Base-by-base conservation (phyloP, 768 basidiomycete species). In the Auricularia sp. region DNA sequence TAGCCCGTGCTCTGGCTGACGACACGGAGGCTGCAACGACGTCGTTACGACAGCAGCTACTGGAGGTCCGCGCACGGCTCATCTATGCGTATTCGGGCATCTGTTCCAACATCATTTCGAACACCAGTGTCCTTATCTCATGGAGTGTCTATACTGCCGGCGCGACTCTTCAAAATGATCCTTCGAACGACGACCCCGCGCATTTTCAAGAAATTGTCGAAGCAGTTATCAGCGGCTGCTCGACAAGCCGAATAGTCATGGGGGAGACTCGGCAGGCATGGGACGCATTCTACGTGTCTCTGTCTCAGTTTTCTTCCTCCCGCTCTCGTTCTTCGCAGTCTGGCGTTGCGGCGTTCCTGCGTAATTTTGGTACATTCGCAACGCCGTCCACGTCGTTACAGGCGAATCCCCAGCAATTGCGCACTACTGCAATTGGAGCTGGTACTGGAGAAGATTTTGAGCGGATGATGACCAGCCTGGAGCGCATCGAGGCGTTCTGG, bases 391-490 rank as follows among this genome's bases (percentile, higher is more conserved):
- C 47, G 6, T 8, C 47, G 47, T 18, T 1, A 11, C 10, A 18
- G 14, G 16, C 10, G 13, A 42, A 42, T 42, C 0, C 39, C 39
- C 39, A 8, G 39, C 7, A 8, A 14, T 42, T 42, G 0, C 39
- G 8, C 7, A 42, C 39, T 7, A 0, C 13, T 0, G 13, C 0
- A 29, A 29, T 29, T 29, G 29, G 29, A 29, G 29, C 29, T 29
- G 29, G 29, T 0, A 29, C 29, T 29, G 29, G 29, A 0, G 29
- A 29, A 0, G 39, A 14, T 0, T 6, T 51, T 1, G 6, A 1
- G 18, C 18, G 11, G 5, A 1, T 51, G 0, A 18, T 51, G 0
- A 0, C 0, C 0, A 11, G 47, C 18, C 47, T 51, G 0, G 47
- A 11, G 11, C 18, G 16, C 7, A 51, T 51, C 16, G 47, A 51